Percentiles rank a stretch among this genome's conserved stretches.
Conservation (phyloP, 129 eudicot species). For the Deinandra increscens region DNA sequence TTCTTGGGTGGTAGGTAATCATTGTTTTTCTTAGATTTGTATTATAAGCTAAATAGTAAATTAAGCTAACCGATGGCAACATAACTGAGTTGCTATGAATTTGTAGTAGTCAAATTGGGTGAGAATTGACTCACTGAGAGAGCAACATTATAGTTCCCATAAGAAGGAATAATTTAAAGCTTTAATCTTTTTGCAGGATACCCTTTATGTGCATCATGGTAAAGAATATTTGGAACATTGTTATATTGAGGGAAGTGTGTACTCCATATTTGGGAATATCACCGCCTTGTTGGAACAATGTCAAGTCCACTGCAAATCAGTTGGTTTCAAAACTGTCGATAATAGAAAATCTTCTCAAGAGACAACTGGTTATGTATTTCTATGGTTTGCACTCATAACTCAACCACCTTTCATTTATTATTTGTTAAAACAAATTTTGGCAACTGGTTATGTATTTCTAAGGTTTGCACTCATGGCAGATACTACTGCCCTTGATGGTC, state of each 20-base stretch:
- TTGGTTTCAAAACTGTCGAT: conserved; percentile 81
- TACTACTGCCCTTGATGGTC: too few relatives aligned
- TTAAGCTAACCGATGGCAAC: background rate
- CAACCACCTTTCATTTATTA: background rate
- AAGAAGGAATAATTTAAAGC: background rate
- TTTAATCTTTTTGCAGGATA: conserved; percentile 58
- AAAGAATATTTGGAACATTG: conserved; percentile 86
- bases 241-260: conserved; percentile 95
- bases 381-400: conserved; percentile 67
- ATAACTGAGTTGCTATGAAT: background rate
- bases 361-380: conserved; percentile 83
- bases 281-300: conserved; percentile 93
- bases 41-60: background rate
- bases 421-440: too few relatives aligned
- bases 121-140: too few relatives aligned
- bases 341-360: conserved; percentile 89
- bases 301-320: conserved; percentile 90
- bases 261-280: conserved; percentile 93
- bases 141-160: background rate
- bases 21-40: background rate
- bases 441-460: too few relatives aligned
- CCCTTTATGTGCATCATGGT: conserved; percentile 82
- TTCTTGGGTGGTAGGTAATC: conserved; percentile 87
- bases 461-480: too few relatives aligned
- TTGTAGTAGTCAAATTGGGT: background rate